phyloP scores from a whole-genome alignment of 2,329 filamentous ascomycete genomes.

The Aphanocladium album region DNA sequence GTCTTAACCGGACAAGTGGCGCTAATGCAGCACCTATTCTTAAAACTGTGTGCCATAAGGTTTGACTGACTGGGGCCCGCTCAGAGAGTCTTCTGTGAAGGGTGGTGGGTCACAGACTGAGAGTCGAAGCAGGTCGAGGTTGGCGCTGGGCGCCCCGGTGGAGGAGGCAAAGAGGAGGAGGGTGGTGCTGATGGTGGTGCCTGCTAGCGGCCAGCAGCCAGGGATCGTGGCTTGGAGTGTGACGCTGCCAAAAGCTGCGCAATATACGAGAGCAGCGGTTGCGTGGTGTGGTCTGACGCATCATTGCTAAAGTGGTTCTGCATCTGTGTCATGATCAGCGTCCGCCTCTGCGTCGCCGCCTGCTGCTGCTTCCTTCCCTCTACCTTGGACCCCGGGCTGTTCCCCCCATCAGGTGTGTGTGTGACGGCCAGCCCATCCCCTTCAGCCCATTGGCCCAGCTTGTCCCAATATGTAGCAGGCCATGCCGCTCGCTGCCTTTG shows the following conservation, averaged over 20 bases:
- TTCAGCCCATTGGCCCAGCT: background rate
- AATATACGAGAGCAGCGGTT: constrained; percentile 40
- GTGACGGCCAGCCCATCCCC: background rate
- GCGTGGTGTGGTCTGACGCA: constrained; percentile 12
- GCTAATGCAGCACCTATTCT: constrained; percentile 42
- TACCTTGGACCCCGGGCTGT: background rate
- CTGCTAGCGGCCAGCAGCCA: constrained; percentile 18
- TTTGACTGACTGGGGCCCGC: constrained; percentile 21
- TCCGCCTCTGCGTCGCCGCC: background rate
- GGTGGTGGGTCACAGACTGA: constrained; percentile 23
- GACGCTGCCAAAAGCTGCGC: constrained; percentile 33
- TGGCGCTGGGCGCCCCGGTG: background rate
- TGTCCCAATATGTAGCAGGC: background rate
- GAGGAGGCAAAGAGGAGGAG: background rate
- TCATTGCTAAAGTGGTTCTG: constrained; percentile 9
- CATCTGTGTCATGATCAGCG: constrained; percentile 11
- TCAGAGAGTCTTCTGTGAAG: background rate
- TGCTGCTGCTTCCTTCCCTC: background rate
- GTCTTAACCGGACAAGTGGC: constrained; percentile 10
- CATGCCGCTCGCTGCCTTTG: background rate
- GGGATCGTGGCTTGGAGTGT: constrained; percentile 28
- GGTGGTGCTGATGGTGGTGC: background rate
- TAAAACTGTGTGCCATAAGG: constrained; percentile 31
- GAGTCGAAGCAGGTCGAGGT: constrained; percentile 1
- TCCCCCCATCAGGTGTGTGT: background rate